These are phyloP conservation scores for Colletotrichum shisoi DNA, from an alignment of 2,329 filamentous ascomycete species.

Conservation along the genomic window DNA sequence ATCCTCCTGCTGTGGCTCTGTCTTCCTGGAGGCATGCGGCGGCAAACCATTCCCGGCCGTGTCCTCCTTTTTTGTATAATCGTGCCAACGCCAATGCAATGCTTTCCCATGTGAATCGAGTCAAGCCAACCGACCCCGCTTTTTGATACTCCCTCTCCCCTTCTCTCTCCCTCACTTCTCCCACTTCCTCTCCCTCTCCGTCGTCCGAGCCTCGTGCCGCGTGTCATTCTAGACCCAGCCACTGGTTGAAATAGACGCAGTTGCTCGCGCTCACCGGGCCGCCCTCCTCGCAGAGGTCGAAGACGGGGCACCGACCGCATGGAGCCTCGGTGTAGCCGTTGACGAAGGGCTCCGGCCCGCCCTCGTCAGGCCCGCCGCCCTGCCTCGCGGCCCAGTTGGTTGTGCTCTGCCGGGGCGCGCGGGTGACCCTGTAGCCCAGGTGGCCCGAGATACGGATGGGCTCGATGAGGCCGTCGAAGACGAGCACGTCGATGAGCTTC, in stretches of 20 bases:
- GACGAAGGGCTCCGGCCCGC: slow-evolving; percentile 55
- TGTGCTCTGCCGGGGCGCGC: slow-evolving; percentile 57
- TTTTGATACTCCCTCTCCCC: neutral
- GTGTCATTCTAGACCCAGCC: slow-evolving; percentile 63
- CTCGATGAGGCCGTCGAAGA: slow-evolving; percentile 87
- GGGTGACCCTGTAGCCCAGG: slow-evolving; percentile 62
- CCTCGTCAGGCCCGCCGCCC: slow-evolving; percentile 48
- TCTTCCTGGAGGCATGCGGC: no score
- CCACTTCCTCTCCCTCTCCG: neutral
- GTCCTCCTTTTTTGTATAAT: slow-evolving; percentile 15
- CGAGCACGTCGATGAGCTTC: slow-evolving; percentile 85
- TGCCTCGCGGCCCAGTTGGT: slow-evolving; percentile 52
- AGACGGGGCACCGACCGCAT: slow-evolving; percentile 91
- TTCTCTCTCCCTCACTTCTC: neutral
- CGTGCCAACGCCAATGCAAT: slow-evolving; percentile 39
- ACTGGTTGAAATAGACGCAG: slow-evolving; percentile 90
- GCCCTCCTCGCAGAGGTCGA: slow-evolving; percentile 88
- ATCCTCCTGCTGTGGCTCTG: no score
- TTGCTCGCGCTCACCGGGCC: slow-evolving; percentile 89
- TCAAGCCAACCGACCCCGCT: neutral
- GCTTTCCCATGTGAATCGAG: slow-evolving; percentile 32
- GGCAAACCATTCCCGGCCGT: slow-evolving; percentile 25
- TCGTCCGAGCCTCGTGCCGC: no score
- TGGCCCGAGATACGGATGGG: slow-evolving; percentile 60
- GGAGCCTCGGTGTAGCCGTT: slow-evolving; percentile 89